Base-by-base conservation (phyloP, 208 protist genomes). In the Trypanosoma brucei region DNA sequence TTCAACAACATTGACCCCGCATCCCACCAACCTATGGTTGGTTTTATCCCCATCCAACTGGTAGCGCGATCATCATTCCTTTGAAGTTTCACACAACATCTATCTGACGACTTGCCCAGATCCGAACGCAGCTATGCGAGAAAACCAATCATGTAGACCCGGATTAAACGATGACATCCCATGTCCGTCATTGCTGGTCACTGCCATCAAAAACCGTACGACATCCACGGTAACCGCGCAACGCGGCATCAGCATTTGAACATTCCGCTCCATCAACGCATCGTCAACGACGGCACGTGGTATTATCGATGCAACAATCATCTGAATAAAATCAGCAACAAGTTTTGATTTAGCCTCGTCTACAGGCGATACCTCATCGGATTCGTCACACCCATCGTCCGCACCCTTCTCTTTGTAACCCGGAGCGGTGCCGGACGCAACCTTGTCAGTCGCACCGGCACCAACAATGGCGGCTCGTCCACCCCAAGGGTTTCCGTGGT, bases 141-240 rank as follows among this genome's bases (percentile, higher is more conserved):
- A 36, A 78, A 91, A 86, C 87, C 87, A 93, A 57, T 83, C 83
- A 59, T 93, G 78, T 54, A 93, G 33, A 3, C 79, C 82, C 40
- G 81, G 72, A 42, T 85, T 65, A 67, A 79, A 79, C 8, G 76
- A 55, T 31, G 67, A 72, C 3, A 68, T 34, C 38, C 53, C 40
- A 22, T 61, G 53, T 4, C 62, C 75, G 48, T 68, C 63, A 30
- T 35, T 40, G 0, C 63, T 36, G 13, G 81, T 65, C 82, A 81
- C 81, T 0, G 81, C 71, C 55, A 55, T 55, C 8, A 93, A 59
- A 54, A 91, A 93, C 1, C 60, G 39, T 14, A 91, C 62, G 13
- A 93, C 60, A 31, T 66, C 72, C 22, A 34, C 46, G 7, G 82
- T 69, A 31, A 93, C 56, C 36, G 72, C 45, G 64, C 87, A 88